Percentiles rank a stretch among this genome's conserved stretches.
phyloP scores from a whole-genome alignment of 1,139 yeast species.

The Pneumocystis carinii region DNA sequence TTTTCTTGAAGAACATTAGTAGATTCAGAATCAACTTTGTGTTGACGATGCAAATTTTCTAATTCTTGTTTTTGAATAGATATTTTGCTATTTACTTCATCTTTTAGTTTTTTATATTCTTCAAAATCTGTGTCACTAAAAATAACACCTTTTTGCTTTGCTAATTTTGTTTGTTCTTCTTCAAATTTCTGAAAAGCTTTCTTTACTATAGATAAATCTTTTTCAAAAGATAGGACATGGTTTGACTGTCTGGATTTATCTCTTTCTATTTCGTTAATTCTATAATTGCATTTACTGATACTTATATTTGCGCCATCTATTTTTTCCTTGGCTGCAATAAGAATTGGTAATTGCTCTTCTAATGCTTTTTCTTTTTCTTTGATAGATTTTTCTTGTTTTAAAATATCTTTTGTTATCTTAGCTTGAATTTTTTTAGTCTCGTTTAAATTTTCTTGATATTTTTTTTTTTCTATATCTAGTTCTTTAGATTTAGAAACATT shows the following conservation, averaged over 20 bases:
- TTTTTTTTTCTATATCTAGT: slow-evolving; percentile 10
- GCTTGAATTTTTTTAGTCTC: slow-evolving; percentile 28
- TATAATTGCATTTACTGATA: slow-evolving; percentile 34
- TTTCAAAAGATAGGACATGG: slow-evolving; percentile 30
- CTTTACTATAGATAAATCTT: slow-evolving; percentile 37
- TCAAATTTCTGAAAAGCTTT: slow-evolving; percentile 34
- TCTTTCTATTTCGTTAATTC: slow-evolving; percentile 36
- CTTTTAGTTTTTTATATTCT: slow-evolving; percentile 49
- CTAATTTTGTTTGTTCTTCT: slow-evolving; percentile 26
- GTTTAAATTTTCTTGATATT: slow-evolving; percentile 21
- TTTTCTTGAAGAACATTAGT: slow-evolving; percentile 21
- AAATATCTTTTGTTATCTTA: slow-evolving; percentile 31
- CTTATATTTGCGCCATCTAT: slow-evolving; percentile 36
- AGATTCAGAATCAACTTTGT: slow-evolving; percentile 20
- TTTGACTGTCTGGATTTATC: slow-evolving; percentile 41
- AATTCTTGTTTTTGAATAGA: slow-evolving; percentile 21
- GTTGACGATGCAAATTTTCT: slow-evolving; percentile 18
- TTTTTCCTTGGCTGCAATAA: slow-evolving; percentile 46
- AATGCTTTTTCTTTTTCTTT: slow-evolving; percentile 29
- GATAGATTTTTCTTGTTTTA: slow-evolving; percentile 31
- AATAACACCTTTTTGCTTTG: slow-evolving; percentile 20
- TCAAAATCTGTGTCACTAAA: slow-evolving; percentile 39
- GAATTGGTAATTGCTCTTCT: slow-evolving; percentile 34
- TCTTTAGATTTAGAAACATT: background rate
- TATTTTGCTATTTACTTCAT: slow-evolving; percentile 29